Evolutionary conservation across 129 eudicot genomes (phyloP).

Genomic region (Helianthus annuus): DNA sequence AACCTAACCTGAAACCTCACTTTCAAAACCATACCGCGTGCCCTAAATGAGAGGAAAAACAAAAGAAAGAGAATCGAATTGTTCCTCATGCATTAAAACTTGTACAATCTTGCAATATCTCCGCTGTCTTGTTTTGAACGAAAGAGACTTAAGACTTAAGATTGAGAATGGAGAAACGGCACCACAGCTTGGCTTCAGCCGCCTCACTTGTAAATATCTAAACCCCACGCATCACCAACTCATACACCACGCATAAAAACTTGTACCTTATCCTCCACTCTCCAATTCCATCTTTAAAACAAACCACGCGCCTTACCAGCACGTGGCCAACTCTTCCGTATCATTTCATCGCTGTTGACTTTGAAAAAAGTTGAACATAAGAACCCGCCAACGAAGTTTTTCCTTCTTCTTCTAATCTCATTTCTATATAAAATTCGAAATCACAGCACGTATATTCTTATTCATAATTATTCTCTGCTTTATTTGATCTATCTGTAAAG

Average conservation of each 20-base stretch:
- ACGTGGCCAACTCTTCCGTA: slow-evolving; percentile 18
- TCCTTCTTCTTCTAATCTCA: neutral
- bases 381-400: slow-evolving; percentile 55
- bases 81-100: neutral
- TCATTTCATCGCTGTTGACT: slow-evolving; percentile 38
- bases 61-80: neutral
- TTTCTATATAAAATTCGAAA: slow-evolving; percentile 18
- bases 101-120: slow-evolving; percentile 12
- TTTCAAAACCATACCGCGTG: too few species aligned
- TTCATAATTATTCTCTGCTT: neutral
- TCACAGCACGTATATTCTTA: slow-evolving; percentile 27
- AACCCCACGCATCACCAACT: neutral
- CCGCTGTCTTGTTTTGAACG: slow-evolving; percentile 28
- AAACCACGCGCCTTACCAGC: slow-evolving; percentile 17
- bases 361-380: slow-evolving; percentile 15
- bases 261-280: neutral
- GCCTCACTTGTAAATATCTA: slow-evolving; percentile 28
- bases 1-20: too few species aligned
- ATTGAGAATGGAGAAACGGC: slow-evolving; percentile 4
- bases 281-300: neutral
- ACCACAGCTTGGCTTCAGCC: slow-evolving; percentile 30
- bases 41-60: neutral
- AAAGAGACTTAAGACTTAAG: neutral
- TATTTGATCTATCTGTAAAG: slow-evolving; percentile 31
- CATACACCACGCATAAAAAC: neutral